These are phyloP conservation scores for Beauveria brongniartii DNA, from an alignment of 2,329 filamentous ascomycete genomes.

Conservation along the genomic window DNA sequence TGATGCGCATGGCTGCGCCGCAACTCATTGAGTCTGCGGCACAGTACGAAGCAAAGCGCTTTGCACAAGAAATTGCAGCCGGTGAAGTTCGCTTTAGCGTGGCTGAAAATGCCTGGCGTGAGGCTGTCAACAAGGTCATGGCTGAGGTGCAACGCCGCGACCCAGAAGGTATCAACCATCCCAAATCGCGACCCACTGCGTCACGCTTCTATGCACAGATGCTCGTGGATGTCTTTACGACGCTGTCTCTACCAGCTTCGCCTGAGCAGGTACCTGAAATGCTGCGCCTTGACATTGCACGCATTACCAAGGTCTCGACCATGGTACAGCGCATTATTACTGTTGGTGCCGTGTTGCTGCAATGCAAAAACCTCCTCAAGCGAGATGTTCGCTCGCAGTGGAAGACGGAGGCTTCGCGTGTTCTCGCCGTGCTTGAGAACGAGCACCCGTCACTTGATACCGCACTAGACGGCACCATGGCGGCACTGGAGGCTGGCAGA, in stretches of 20 bases:
- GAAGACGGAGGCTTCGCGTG: conserved; percentile 65
- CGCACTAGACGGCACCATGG: conserved; percentile 52
- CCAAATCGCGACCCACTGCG: conserved; percentile 53
- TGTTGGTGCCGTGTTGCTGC: conserved; percentile 65
- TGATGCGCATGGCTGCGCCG: conserved; percentile 63
- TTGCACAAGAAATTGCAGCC: conserved; percentile 55
- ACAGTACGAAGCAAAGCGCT: conserved; percentile 66
- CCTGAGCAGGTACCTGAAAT: conserved; percentile 61
- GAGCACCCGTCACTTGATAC: conserved; percentile 42
- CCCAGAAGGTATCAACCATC: conserved; percentile 56
- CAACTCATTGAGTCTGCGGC: conserved; percentile 62
- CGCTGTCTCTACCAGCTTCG: conserved; percentile 51
- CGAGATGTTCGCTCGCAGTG: conserved; percentile 70
- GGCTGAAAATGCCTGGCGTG: conserved; percentile 59
- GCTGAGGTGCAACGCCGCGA: conserved; percentile 61
- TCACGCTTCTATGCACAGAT: conserved; percentile 70
- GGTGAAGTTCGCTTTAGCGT: conserved; percentile 45
- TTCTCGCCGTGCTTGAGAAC: conserved; percentile 60
- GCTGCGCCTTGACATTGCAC: conserved; percentile 58
- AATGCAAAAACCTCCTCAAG: conserved; percentile 76
- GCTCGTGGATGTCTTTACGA: conserved; percentile 68
- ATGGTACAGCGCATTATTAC: conserved; percentile 54
- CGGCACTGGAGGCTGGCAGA: conserved; percentile 52
- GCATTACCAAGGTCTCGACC: conserved; percentile 40
- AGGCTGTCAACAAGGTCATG: conserved; percentile 55